Percentiles rank a stretch among this genome's conserved stretches.
phyloP scores from a whole-genome alignment of 2,329 filamentous ascomycete species.

The Periconia sp. region DNA sequence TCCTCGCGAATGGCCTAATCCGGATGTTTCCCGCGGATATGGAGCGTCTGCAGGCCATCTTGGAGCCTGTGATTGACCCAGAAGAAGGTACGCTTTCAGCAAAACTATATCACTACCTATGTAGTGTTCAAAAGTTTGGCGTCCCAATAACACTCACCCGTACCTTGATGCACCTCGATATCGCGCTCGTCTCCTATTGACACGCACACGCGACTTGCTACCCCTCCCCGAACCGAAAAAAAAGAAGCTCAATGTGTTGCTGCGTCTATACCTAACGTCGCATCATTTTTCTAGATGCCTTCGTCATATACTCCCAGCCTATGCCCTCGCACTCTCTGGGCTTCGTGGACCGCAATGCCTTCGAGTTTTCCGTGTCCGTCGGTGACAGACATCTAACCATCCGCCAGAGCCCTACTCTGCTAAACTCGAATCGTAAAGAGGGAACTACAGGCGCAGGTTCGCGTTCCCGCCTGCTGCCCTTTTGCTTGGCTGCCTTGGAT shows the following conservation, averaged over 20 bases:
- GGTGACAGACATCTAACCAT: conserved; percentile 72
- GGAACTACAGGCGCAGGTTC: conserved; percentile 73
- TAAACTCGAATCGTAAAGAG: conserved; percentile 72
- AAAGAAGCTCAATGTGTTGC: conserved; percentile 18
- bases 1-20: neutral
- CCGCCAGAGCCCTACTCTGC: conserved; percentile 78
- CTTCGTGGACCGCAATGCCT: conserved; percentile 74
- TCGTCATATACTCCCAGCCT: conserved; percentile 77
- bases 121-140: neutral
- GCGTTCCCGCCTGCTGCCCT: conserved; percentile 19
- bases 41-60: conserved; percentile 39
- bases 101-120: conserved; percentile 11
- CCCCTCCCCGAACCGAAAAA: neutral
- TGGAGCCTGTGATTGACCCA: conserved; percentile 57
- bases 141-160: neutral
- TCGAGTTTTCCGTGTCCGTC: conserved; percentile 67
- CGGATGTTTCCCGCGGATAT: conserved; percentile 4
- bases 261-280: conserved; percentile 10
- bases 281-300: conserved; percentile 66
- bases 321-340: conserved; percentile 70
- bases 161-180: neutral
- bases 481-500: conserved; percentile 26
- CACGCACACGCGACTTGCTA: conserved; percentile 3
- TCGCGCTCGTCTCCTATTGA: neutral
- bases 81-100: conserved; percentile 59